Base-by-base conservation (phyloP, 768 basidiomycete genomes). In the Boletus rubescentipes region DNA sequence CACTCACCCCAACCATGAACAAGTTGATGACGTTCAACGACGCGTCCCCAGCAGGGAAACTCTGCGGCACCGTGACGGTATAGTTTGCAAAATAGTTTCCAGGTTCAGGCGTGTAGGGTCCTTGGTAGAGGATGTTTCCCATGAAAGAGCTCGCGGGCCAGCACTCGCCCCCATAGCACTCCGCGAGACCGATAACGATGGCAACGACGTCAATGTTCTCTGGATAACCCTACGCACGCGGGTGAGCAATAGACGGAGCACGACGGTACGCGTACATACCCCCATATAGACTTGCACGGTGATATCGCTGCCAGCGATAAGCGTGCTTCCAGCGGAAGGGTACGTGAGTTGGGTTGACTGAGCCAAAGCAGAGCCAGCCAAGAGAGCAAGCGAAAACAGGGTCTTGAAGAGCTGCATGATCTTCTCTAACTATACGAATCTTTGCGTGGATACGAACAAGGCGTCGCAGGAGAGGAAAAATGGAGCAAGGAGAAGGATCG, bases 1-100 rank as follows among this genome's bases (percentile, higher is more conserved):
- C 14, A 68, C 76, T 63, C 58, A 79, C 76, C 53, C 76, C 77
- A 18, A 76, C 66, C 54, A 79, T 60, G 29, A 71, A 61, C 0
- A 74, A 55, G 59, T 76, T 72, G 44, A 70, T 67, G 7, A 73
- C 71, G 12, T 67, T 69, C 42, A 79, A 55, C 45, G 72, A 71
- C 11, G 72, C 73, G 0, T n/a, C 9, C 3, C 73, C 74, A 39
- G 64, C 42, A 1, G 58, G 9, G n/a, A 71, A 58, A 3, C 4
- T 18, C 21, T 58, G 4, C 2, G 79, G 68, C 10, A 72, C 44
- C 4, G 52, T 55, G 10, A 74, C 63, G 1, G 72, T 67, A 41
- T 70, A 74, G 55, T 75, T 72, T 46, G 67, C 65, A 30, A 61
- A 68, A 16, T 64, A 60, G 3, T 29, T 32, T 9, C 51, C 56